Evolutionary conservation across 257 asterid species (phyloP).

Genomic region (Nicotiana tomentosiformis): DNA sequence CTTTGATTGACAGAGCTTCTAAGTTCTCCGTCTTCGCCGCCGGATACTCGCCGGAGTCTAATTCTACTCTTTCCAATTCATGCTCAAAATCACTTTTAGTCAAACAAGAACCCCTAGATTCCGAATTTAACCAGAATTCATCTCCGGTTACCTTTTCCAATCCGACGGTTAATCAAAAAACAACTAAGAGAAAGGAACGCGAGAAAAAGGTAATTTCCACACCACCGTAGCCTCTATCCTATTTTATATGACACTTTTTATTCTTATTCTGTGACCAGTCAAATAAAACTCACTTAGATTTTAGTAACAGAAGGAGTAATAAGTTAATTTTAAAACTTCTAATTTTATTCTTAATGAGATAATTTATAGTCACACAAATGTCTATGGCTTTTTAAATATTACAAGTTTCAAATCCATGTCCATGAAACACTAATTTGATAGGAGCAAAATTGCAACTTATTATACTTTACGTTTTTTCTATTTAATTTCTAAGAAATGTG

Average conservation of each 20-base stretch:
- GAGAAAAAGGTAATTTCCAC: constrained; percentile 61
- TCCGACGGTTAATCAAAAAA: constrained; percentile 34
- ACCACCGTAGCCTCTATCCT: no score
- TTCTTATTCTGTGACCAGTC: no score
- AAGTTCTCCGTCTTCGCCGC: constrained; percentile 57
- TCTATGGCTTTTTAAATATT: no score
- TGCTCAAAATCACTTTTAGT: constrained; percentile 32
- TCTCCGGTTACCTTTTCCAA: constrained; percentile 43
- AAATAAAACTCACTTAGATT: no score
- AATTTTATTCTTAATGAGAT: no score
- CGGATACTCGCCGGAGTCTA: constrained; percentile 31
- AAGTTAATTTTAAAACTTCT: no score
- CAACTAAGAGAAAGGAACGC: constrained; percentile 70
- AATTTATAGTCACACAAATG: no score
- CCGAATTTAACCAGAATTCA: constrained; percentile 48
- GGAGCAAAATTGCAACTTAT: not conserved
- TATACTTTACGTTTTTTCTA: not conserved
- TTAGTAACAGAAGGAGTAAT: no score
- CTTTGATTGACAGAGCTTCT: constrained; percentile 62
- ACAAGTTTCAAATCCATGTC: no score
- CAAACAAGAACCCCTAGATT: constrained; percentile 72
- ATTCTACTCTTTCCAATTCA: constrained; percentile 17
- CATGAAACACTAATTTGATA: not conserved
- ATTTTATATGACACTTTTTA: no score
- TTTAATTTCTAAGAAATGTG: not conserved